These are phyloP conservation scores for Aspergillus sclerotioniger DNA, from an alignment of 495 filamentous ascomycete genomes.

Conservation along the genomic window DNA sequence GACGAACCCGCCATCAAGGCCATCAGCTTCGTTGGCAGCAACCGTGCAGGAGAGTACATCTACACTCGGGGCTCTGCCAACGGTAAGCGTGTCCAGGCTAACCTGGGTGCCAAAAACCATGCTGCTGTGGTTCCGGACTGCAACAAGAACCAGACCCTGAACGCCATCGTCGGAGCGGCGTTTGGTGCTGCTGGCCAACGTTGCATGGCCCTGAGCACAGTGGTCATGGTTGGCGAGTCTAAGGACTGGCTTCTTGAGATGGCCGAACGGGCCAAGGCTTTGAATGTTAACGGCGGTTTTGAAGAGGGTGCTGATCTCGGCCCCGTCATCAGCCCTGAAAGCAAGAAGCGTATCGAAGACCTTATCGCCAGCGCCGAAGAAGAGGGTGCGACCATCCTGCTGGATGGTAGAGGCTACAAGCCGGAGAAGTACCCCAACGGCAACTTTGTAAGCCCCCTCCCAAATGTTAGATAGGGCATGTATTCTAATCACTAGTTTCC, in stretches of 20 bases:
- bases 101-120: slow-evolving; percentile 98
- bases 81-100: slow-evolving; percentile 93
- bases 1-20: slow-evolving; percentile 97
- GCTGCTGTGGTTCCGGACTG: slow-evolving; percentile 91
- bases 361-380: slow-evolving; percentile 86
- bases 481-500: background rate
- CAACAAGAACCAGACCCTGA: slow-evolving; percentile 97
- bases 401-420: slow-evolving; percentile 90
- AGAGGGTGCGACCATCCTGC: slow-evolving; percentile 89
- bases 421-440: slow-evolving; percentile 93
- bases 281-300: slow-evolving; percentile 91
- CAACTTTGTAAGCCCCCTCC: slow-evolving; percentile 68
- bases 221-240: slow-evolving; percentile 93
- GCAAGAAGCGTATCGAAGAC: slow-evolving; percentile 83
- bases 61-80: slow-evolving; percentile 86
- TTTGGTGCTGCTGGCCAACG: slow-evolving; percentile 97
- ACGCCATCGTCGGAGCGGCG: slow-evolving; percentile 90
- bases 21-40: slow-evolving; percentile 95
- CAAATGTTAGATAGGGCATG: background rate
- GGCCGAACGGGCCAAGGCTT: slow-evolving; percentile 84
- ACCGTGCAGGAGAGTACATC: slow-evolving; percentile 97
- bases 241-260: slow-evolving; percentile 90
- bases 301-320: slow-evolving; percentile 92
- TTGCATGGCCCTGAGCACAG: slow-evolving; percentile 94
- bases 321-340: slow-evolving; percentile 93